Conservation (phyloP, 345 rosid genomes). For the Aquilaria sinensis region DNA sequence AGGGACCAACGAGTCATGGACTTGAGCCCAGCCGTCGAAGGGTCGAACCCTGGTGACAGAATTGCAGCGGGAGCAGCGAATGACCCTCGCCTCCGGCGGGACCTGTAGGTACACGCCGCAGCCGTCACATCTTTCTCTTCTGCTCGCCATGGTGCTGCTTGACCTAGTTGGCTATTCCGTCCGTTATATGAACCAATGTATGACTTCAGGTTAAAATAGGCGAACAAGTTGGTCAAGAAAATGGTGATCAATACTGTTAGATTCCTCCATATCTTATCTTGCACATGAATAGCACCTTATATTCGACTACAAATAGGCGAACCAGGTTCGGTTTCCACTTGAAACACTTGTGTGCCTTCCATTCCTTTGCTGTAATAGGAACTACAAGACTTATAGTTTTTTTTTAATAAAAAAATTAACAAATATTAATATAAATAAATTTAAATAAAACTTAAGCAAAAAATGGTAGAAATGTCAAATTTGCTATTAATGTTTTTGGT, state of each 20-base stretch:
- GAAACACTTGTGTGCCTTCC: too few species aligned
- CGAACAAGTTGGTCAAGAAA: not conserved
- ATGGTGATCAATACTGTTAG: not conserved
- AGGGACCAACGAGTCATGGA: not conserved
- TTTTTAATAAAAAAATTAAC: too few species aligned
- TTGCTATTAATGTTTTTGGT: too few species aligned
- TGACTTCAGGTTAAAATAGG: not conserved
- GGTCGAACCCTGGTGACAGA: slow-evolving; percentile 28
- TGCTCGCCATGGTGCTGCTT: slow-evolving; percentile 26
- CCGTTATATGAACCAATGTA: not conserved
- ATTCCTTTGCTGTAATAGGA: too few species aligned
- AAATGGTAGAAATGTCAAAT: too few species aligned
- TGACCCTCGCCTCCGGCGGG: slow-evolving; percentile 29
- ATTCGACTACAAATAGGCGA: slow-evolving; percentile 15
- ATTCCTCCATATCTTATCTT: not conserved
- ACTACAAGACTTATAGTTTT: too few species aligned
- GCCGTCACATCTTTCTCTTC: slow-evolving; percentile 40
- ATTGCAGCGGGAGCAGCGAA: slow-evolving; percentile 40
- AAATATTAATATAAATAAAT: too few species aligned
- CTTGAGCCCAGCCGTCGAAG: slow-evolving; percentile 11
- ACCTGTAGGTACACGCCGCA: slow-evolving; percentile 42
- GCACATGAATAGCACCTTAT: not conserved
- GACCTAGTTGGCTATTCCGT: not conserved
- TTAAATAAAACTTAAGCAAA: too few species aligned
- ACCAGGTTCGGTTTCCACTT: slow-evolving; percentile 17